Conservation (phyloP, 495 filamentous ascomycete genomes). For the Oidiodendron maius region DNA sequence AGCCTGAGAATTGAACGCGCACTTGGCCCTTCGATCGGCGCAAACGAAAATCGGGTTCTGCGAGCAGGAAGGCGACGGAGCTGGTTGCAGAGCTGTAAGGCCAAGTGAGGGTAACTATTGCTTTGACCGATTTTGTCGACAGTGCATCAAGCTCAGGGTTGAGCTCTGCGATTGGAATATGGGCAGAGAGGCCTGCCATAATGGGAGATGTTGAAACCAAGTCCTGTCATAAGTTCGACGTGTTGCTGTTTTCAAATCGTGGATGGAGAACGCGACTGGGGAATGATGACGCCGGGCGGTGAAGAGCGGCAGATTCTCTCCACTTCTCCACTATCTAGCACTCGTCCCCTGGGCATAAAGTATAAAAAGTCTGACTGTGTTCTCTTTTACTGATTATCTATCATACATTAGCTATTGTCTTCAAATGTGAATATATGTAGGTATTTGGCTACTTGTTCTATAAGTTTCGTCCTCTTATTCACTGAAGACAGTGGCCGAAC, state of each 20-base stretch:
- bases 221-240: neutral
- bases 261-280: neutral
- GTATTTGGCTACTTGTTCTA: too few species aligned
- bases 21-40: constrained; percentile 76
- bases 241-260: neutral
- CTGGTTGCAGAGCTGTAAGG: constrained; percentile 75
- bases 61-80: constrained; percentile 68
- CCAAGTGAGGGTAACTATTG: constrained; percentile 81
- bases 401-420: too few species aligned
- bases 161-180: constrained; percentile 63
- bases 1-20: constrained; percentile 69
- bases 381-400: too few species aligned
- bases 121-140: constrained; percentile 39
- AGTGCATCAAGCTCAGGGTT: constrained; percentile 38
- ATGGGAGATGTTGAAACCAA: neutral
- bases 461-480: too few species aligned
- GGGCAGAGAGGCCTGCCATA: constrained; percentile 9
- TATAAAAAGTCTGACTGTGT: too few species aligned
- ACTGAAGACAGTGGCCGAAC: too few species aligned
- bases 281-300: neutral
- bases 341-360: too few species aligned
- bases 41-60: constrained; percentile 82
- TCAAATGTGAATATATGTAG: too few species aligned
- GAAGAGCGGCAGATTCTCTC: neutral
- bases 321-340: too few species aligned